Evolutionary conservation across 345 rosid species (phyloP).

Genomic region (Erodium maritimum): DNA sequence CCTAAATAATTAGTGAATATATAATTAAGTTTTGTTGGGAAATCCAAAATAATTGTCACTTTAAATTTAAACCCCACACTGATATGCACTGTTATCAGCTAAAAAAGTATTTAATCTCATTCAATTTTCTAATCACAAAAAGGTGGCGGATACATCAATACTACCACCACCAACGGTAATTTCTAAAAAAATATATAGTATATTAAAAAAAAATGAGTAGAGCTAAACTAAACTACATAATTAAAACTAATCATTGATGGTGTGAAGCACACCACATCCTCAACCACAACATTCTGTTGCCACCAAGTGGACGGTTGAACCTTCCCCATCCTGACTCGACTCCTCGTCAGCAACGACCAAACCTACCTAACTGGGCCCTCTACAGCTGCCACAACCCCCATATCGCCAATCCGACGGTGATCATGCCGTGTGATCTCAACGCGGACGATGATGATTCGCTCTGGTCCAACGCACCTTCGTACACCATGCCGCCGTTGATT

Average conservation of each 20-base stretch:
- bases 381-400: slow-evolving; percentile 23
- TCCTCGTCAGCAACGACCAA: not conserved
- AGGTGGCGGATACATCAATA: no score
- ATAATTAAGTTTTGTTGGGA: no score
- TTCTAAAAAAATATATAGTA: no score
- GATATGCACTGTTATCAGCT: no score
- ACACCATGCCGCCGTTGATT: slow-evolving; percentile 43
- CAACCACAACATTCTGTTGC: no score
- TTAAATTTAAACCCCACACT: no score
- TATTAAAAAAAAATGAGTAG: not conserved
- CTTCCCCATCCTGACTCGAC: not conserved
- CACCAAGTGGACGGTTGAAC: not conserved
- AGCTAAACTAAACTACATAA: not conserved
- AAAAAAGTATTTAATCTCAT: no score
- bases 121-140: no score
- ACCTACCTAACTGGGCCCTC: not conserved
- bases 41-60: no score
- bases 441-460: slow-evolving; percentile 34
- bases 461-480: slow-evolving; percentile 46
- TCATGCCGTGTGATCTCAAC: slow-evolving; percentile 13
- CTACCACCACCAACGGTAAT: no score
- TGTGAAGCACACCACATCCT: no score
- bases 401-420: slow-evolving; percentile 22
- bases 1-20: no score
- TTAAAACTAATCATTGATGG: not conserved